Evolutionary conservation across 2,329 filamentous ascomycete genomes (phyloP).

Genomic region (Trichothecium roseum): DNA sequence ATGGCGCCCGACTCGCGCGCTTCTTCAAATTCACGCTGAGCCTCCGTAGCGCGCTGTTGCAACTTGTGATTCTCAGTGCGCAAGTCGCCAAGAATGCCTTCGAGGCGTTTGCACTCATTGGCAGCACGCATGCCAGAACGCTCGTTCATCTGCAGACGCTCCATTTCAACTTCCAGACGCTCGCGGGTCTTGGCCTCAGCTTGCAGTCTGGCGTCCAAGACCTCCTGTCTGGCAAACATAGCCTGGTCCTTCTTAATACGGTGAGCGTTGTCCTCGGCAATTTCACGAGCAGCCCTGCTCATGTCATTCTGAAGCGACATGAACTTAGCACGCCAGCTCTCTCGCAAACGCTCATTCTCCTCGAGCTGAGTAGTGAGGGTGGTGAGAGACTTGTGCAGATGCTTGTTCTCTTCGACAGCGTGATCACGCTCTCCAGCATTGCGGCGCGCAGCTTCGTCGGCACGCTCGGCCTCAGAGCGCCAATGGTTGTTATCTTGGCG

Average conservation of each 20-base stretch:
- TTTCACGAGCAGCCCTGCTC: conserved; percentile 64
- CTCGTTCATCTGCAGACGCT: conserved; percentile 53
- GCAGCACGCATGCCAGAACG: conserved; percentile 55
- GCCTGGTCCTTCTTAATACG: conserved; percentile 73
- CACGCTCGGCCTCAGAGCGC: conserved; percentile 51
- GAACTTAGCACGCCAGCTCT: conserved; percentile 76
- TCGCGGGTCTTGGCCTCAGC: conserved; percentile 63
- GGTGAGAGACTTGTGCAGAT: conserved; percentile 62
- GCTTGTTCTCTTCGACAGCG: conserved; percentile 53
- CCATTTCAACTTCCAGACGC: conserved; percentile 55
- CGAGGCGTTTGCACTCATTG: conserved; percentile 50
- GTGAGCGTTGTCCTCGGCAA: conserved; percentile 71
- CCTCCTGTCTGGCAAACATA: conserved; percentile 67
- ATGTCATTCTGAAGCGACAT: conserved; percentile 82
- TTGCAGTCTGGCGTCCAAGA: conserved; percentile 66
- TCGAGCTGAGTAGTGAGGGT: conserved; percentile 69
- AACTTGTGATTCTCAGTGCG: conserved; percentile 61
- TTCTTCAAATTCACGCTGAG: conserved; percentile 75
- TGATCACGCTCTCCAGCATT: conserved; percentile 38
- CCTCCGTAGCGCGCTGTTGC: conserved; percentile 56
- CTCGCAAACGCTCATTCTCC: conserved; percentile 75
- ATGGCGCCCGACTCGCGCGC: conserved; percentile 68
- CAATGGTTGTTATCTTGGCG: conserved; percentile 49
- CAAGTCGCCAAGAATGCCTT: conserved; percentile 42
- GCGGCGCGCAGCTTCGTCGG: conserved; percentile 39